Conservation (phyloP, 208 protist genomes). For the Leishmania major region DNA sequence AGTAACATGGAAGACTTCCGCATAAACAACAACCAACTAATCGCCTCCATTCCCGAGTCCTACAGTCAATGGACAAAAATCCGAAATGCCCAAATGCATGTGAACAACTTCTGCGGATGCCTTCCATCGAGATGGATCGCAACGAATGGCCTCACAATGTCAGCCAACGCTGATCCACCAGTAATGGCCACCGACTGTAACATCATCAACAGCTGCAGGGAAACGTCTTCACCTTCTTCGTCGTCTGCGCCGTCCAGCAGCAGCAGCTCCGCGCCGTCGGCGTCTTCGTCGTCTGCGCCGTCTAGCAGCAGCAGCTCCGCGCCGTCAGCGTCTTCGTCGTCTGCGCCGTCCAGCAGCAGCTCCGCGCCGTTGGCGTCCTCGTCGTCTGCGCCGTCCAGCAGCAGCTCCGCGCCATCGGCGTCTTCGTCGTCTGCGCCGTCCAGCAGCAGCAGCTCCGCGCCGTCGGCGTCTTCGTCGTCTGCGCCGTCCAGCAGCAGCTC, state of each 20-base stretch:
- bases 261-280: conserved; percentile 1
- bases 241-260: conserved; percentile 6
- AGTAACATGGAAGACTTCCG: not conserved
- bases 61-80: not conserved
- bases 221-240: not conserved
- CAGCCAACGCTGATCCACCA: not conserved
- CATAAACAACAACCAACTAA: not conserved
- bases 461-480: no score
- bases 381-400: no score
- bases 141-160: not conserved
- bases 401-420: no score
- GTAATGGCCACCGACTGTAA: not conserved
- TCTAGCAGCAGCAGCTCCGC: not conserved
- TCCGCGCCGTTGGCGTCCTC: no score
- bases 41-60: not conserved
- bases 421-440: no score
- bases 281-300: not conserved
- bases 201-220: not conserved
- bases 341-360: no score
- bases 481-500: no score
- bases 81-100: not conserved
- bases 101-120: not conserved
- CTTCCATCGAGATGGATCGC: not conserved
- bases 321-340: not conserved
- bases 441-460: no score